Percentiles rank a stretch among this genome's conserved stretches.
These are phyloP conservation scores for Hansenula sp. DNA, from an alignment of 1,139 yeast species.

Conservation along the genomic window DNA sequence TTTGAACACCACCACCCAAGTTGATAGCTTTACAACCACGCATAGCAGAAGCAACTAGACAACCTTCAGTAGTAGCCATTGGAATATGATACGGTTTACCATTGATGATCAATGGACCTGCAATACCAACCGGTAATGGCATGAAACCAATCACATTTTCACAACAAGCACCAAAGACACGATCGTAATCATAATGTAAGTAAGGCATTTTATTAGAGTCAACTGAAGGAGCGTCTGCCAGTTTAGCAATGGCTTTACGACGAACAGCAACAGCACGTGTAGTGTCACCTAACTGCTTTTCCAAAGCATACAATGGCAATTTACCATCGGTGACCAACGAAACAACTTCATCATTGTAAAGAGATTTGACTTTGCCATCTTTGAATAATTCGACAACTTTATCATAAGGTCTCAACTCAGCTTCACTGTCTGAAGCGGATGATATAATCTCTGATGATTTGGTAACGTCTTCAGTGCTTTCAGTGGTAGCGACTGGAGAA, in stretches of 20 bases:
- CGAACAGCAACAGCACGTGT: constrained; percentile 92
- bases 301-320: constrained; percentile 89
- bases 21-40: constrained; percentile 98
- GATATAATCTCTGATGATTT: constrained; percentile 21
- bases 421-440: constrained; percentile 17
- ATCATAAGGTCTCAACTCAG: constrained; percentile 44
- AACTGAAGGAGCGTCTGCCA: constrained; percentile 80
- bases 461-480: constrained; percentile 11
- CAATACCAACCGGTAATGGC: constrained; percentile 97
- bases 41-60: constrained; percentile 96
- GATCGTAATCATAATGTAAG: constrained; percentile 81
- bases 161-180: constrained; percentile 98
- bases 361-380: constrained; percentile 64
- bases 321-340: constrained; percentile 71
- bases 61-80: constrained; percentile 99
- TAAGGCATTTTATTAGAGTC: constrained; percentile 74
- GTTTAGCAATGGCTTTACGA: constrained; percentile 81
- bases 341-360: constrained; percentile 71
- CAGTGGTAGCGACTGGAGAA: constrained; percentile 1
- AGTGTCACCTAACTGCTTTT: constrained; percentile 82
- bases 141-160: constrained; percentile 95
- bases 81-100: constrained; percentile 87
- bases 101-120: constrained; percentile 93
- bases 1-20: constrained; percentile 92
- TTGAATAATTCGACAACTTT: constrained; percentile 62